phyloP scores from a whole-genome alignment of 148 eudicot species.

The Fallopia convolvulus region DNA sequence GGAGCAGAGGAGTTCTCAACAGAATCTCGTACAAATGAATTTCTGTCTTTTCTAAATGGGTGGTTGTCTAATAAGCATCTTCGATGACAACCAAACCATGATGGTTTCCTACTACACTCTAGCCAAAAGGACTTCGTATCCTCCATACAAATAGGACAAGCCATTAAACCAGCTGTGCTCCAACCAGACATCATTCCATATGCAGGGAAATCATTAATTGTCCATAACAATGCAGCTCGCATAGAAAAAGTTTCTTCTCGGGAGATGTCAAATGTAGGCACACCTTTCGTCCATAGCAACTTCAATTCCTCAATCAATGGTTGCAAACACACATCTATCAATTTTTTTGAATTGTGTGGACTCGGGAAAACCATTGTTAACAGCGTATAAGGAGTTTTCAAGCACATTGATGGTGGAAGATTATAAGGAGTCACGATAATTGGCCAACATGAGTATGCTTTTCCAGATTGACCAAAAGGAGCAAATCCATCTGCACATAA shows the following conservation, averaged over 20 bases:
- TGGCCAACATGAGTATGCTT: too few relatives aligned
- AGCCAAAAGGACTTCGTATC: background rate
- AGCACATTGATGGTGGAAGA: background rate
- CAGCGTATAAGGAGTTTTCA: background rate
- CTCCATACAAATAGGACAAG: too few relatives aligned
- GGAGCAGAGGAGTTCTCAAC: background rate
- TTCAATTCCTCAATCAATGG: background rate
- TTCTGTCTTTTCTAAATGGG: background rate
- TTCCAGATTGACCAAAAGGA: too few relatives aligned
- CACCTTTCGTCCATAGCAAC: background rate
- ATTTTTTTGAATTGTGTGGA: background rate
- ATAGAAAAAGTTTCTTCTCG: background rate
- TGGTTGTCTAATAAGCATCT: background rate
- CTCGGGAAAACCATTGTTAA: background rate
- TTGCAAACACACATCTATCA: background rate
- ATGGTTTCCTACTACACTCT: background rate
- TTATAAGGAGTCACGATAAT: background rate
- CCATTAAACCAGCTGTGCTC: too few relatives aligned
- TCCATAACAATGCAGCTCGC: background rate
- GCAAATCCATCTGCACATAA: too few relatives aligned
- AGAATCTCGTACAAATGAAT: background rate
- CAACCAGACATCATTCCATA: background rate
- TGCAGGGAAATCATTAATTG: background rate
- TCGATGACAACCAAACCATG: background rate
- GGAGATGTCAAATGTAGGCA: background rate